Evolutionary conservation across 2,329 filamentous ascomycete genomes (phyloP).

Genomic region (Elsinoe australis): DNA sequence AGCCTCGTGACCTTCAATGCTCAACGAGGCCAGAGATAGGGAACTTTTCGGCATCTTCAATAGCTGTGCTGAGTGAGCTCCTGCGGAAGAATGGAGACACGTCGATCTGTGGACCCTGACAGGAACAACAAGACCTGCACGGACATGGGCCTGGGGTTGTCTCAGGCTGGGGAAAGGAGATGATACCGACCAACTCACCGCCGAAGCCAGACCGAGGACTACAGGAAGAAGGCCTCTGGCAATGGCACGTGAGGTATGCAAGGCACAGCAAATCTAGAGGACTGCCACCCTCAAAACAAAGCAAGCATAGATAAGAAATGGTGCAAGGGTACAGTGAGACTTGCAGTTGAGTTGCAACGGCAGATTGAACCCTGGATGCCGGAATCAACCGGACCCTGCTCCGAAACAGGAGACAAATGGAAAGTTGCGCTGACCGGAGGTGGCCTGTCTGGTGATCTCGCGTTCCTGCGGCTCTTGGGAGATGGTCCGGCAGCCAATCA

Average conservation of each 20-base stretch:
- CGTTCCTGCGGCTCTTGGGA: no score
- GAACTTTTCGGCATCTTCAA: neutral
- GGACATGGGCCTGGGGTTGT: conserved; percentile 4
- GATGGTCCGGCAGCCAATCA: no score
- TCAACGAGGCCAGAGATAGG: conserved; percentile 5
- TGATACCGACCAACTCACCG: neutral
- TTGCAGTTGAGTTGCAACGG: neutral
- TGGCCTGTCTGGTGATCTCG: neutral
- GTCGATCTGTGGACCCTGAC: conserved; percentile 5
- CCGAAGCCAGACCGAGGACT: neutral
- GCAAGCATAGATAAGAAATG: conserved; percentile 6
- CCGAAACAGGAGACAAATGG: neutral
- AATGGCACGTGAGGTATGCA: conserved; percentile 1
- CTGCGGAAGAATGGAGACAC: neutral
- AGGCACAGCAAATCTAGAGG: conserved; percentile 1
- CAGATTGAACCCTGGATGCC: neutral
- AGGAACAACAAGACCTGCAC: neutral
- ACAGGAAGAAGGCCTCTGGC: neutral
- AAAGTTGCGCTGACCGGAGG: neutral
- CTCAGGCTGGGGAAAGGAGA: conserved; percentile 14
- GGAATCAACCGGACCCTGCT: neutral
- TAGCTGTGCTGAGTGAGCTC: conserved; percentile 10
- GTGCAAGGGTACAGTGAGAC: conserved; percentile 5
- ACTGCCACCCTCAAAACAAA: neutral
- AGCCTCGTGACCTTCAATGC: conserved; percentile 2